phyloP scores from a whole-genome alignment of 352 stramenopile genomes.

The Globisporangium splendens region DNA sequence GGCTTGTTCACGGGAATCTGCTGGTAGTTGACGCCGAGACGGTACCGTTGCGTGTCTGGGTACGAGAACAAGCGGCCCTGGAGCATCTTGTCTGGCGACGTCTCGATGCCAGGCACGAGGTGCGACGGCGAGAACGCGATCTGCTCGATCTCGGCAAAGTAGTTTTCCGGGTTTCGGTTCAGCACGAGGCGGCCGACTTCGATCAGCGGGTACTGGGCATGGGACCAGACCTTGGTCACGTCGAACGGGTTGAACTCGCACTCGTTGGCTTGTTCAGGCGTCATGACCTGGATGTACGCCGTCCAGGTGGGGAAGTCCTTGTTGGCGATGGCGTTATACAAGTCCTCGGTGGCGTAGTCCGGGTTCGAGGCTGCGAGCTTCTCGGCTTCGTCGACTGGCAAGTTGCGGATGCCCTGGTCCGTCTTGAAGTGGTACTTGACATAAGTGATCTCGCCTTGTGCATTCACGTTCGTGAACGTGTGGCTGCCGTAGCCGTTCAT shows the following conservation, averaged over 20 bases:
- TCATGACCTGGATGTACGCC: conserved; percentile 92
- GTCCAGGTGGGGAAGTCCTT: conserved; percentile 84
- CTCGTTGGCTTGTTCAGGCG: conserved; percentile 51
- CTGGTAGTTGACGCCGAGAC: conserved; percentile 86
- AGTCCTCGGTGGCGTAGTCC: conserved; percentile 88
- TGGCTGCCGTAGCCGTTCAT: conserved; percentile 92
- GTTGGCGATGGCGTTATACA: conserved; percentile 87
- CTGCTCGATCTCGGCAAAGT: conserved; percentile 92
- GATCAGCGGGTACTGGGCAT: conserved; percentile 68
- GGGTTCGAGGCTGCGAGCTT: conserved; percentile 67
- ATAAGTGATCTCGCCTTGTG: conserved; percentile 63
- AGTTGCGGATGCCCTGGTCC: conserved; percentile 85
- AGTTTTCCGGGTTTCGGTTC: conserved; percentile 91
- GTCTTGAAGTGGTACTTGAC: conserved; percentile 94
- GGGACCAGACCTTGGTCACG: conserved; percentile 90
- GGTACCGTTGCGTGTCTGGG: conserved; percentile 81
- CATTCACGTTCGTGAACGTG: conserved; percentile 91
- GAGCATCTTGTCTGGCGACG: conserved; percentile 84
- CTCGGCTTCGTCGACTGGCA: conserved; percentile 71
- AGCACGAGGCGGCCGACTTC: conserved; percentile 88
- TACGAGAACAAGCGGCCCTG: conserved; percentile 88
- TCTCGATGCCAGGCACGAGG: conserved; percentile 88
- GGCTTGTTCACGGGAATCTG: conserved; percentile 82
- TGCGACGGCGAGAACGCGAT: conserved; percentile 87
- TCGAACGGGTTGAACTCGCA: conserved; percentile 89